Evolutionary conservation across 163 green algal genomes (phyloP), one percentile per base, ranked within the genome.

Genomic region (Prototheca wickerhamii): DNA sequence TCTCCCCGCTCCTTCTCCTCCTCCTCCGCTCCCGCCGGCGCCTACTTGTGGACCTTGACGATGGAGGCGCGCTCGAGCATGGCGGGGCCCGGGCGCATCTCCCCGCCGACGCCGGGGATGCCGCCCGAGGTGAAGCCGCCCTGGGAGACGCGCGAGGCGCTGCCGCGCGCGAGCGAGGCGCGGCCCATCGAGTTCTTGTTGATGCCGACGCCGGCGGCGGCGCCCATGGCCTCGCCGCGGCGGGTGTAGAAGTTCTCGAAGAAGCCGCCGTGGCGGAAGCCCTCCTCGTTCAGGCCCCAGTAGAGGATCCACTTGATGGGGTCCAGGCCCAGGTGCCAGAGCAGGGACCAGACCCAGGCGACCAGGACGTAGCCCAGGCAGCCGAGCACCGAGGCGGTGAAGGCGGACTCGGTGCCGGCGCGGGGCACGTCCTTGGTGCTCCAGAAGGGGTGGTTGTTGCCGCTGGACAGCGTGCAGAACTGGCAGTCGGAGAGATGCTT

Each of bases 281-380:
- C 85, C 43, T 91, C 86, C 72, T 91, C 86, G 57, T 93, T 86
- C n/a, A 90, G 63, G 3, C 75, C 49, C 69, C 78, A 93, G 60
- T 76, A 80, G 59, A 93, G 74, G 7, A 63, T 46, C 80, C 80
- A 94, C 75, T 69, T 74, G 60, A 68, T 54, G 40, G 46, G 53
- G 71, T 90, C 85, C 65, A 94, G 77, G 29, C 67, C 73, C 32
- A 91, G 33, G 79, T 91, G 85, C 82, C 82, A 94, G 63, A 92
- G 85, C 46, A 75, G 60, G n/a, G 80, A 80, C 86, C 86, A 94
- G 51, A 94, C 82, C 83, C 84, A 91, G 30, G 86, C 85, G 0
- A 79, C 86, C 17, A 94, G 65, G 7, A 86, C 81, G 34, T 90
- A 94, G 55, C 80, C 76, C 55, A 68, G 77, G 76, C 65, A 78